Base-by-base conservation (phyloP, 176 grass and related monocot genomes). In the Echinochloa phyllopogon region DNA sequence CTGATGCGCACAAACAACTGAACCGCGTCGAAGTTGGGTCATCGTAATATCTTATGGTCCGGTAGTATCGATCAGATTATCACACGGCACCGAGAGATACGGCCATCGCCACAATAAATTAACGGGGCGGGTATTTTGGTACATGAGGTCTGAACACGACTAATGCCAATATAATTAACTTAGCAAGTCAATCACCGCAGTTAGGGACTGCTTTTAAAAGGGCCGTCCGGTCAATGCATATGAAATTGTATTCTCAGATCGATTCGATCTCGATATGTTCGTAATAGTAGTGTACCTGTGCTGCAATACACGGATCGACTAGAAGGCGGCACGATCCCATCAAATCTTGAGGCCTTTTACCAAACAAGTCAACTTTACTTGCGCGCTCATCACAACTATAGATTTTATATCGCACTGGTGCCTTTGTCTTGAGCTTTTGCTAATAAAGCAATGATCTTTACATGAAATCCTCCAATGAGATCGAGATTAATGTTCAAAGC, bases 21-120 rank as follows among this genome's bases (percentile, higher is more conserved):
- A 83, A 73, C 67, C 82, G 76, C 82, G 61, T 89, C 38, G 42
- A 75, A 63, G 57, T 82, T 24, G 36, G 36, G 76, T 68, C 39
- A 11, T 13, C 12, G 42, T 39, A 14, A 27, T 65, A 66, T 65
- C 71, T 45, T 82, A 65, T 65, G 44, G 37, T 25, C 75, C 4
- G 5, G 16, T 50, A 3, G 45, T 25, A 63, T 12, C 4, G 47
- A 70, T 24, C 72, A 55, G 72, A 42, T 13, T 47, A 60, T 21
- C 24, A 15, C 17, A 8, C 13, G 51, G 69, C 42, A 25, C 1
- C 29, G 24, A 21, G 23, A 16, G 16, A 61, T 62, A 38, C 37
- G 33, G 7, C 18, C 23, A 18, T 64, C 37, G 3, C 3, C 56
- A 21, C 3, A 38, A 52, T 75, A 87, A 62, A 69, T 0, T 50